These are phyloP conservation scores for Parathielavia appendiculata DNA, from an alignment of 495 filamentous ascomycete genomes.

Conservation along the genomic window DNA sequence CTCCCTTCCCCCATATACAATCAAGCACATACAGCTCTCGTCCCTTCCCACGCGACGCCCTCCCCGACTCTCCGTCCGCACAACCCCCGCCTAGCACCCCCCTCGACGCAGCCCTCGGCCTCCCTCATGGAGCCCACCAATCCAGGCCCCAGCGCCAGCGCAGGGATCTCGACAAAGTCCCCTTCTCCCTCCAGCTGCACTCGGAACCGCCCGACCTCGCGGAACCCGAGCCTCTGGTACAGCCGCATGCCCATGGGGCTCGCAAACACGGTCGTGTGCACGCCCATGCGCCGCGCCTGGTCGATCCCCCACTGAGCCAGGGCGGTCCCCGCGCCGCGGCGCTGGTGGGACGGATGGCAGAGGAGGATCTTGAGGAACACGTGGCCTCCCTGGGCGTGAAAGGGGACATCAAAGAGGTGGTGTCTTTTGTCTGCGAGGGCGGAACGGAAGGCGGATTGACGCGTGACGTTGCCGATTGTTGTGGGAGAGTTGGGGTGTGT, in stretches of 20 bases:
- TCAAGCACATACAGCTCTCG: not conserved
- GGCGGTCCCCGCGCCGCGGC: constrained; percentile 46
- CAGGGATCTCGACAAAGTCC: constrained; percentile 27
- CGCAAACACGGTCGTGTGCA: constrained; percentile 28
- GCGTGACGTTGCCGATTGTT: constrained; percentile 23
- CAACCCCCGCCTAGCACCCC: not conserved
- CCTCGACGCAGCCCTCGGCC: not conserved
- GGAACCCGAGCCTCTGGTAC: constrained; percentile 30
- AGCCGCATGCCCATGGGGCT: constrained; percentile 28
- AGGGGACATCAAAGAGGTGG: constrained; percentile 23
- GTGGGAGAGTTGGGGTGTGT: constrained; percentile 14
- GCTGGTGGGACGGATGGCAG: constrained; percentile 45
- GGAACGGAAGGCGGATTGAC: constrained; percentile 23
- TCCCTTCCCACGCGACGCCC: not conserved
- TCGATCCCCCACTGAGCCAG: constrained; percentile 49
- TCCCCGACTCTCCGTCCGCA: not conserved
- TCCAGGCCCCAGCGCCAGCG: constrained; percentile 16
- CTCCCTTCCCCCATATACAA: not conserved
- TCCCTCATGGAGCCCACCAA: not conserved
- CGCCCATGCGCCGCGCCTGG: constrained; percentile 12
- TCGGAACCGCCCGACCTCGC: constrained; percentile 24
- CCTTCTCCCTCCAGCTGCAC: constrained; percentile 28
- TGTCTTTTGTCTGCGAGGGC: constrained; percentile 17
- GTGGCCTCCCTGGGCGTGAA: constrained; percentile 17
- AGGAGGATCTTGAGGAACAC: constrained; percentile 46